Base-by-base conservation (phyloP, 306 rosid genomes). In the Betula pendula region DNA sequence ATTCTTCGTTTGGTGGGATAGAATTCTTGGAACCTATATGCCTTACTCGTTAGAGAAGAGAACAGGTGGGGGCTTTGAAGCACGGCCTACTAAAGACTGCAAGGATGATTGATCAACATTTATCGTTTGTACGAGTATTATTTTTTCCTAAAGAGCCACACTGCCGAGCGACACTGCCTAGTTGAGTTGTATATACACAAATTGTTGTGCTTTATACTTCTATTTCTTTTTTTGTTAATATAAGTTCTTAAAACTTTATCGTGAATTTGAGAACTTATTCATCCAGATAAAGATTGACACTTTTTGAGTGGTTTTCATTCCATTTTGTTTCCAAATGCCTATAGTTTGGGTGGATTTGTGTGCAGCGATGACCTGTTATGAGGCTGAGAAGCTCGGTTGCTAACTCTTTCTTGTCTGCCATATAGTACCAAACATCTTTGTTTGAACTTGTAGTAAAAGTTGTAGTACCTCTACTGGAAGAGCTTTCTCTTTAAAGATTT, bases 1-100 rank as follows among this genome's bases (percentile, higher is more conserved):
- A 0, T 95, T 95, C 90, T 95, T 95, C 78, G 87, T 90, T 5
- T 70, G 89, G 86, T 92, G 99, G 99, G 99, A 95, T 81, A 80
- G 82, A 80, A 81, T 95, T 29, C 84, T 92, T 67, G 99, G 99
- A 16, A 90, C 97, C 52, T 75, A 95, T 78, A 92, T 92, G 99
- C 97, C 99, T 20, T 95, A 92, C 87, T 77, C 94, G 2, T 81
- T 95, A 88, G 96, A 89, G 84, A 80, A 83, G 88, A 92, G 87
- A 79, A 69, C 79, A 17, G 92, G 88, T 47, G 97, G 97, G 24
- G 99, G 99, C 47, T 92, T 88, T 38, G 99, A 90, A 82, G 86
- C 92, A 49, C 89, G 74, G 71, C 90, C 97, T 49, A 70, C 73
- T 24, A 88, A 87, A 79, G 91, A 70, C 19, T 74, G 4, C 78